Conservation (phyloP, 306 rosid genomes). For the Adenanthera pavonina region DNA sequence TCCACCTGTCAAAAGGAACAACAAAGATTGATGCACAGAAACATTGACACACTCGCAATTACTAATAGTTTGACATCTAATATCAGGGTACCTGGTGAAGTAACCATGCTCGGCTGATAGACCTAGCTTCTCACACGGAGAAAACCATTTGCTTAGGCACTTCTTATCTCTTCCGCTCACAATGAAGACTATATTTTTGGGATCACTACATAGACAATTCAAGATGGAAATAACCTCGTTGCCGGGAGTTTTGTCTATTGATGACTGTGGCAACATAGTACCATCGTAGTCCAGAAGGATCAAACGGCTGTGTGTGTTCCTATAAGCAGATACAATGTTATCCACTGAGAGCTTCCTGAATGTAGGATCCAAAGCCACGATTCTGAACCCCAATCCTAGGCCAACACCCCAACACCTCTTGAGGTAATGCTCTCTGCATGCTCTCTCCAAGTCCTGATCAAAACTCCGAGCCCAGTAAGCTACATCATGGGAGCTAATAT, state of each 20-base stretch:
- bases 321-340: constrained; percentile 13
- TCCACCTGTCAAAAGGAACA: constrained; percentile 53
- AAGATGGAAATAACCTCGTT: constrained; percentile 21
- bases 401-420: constrained; percentile 33
- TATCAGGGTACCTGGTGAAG: constrained; percentile 6
- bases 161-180: constrained; percentile 30
- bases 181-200: constrained; percentile 15
- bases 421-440: constrained; percentile 16
- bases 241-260: background rate
- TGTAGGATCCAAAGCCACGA: constrained; percentile 24
- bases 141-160: constrained; percentile 24
- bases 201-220: constrained; percentile 27
- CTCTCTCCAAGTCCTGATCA: constrained; percentile 70
- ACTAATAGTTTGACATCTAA: background rate
- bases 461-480: constrained; percentile 71
- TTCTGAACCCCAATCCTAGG: constrained; percentile 20
- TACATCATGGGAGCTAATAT: constrained; percentile 71
- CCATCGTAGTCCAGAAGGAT: constrained; percentile 32
- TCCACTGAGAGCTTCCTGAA: constrained; percentile 26
- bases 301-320: background rate
- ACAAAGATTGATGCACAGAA: background rate
- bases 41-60: background rate
- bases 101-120: constrained; percentile 32
- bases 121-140: constrained; percentile 29
- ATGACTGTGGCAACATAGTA: constrained; percentile 26